A percentile compares a stretch with the other conserved stretches of the same genome.
Evolutionary conservation across 352 stramenopile genomes (phyloP).

Genomic region (Globisporangium cederbergense): DNA sequence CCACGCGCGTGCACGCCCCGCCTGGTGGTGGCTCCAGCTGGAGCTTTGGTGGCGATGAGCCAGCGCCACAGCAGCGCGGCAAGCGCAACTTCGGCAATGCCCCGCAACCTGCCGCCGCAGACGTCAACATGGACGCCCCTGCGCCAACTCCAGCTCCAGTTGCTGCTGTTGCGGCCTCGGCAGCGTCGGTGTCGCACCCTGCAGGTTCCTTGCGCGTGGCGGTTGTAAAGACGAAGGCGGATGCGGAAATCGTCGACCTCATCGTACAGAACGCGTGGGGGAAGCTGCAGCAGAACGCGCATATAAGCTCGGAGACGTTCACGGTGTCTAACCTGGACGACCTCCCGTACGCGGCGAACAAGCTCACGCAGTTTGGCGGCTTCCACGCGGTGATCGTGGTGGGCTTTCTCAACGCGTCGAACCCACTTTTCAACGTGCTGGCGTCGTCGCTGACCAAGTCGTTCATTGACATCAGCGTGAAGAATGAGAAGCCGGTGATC

Average conservation of each 20-base stretch:
- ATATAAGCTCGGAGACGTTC: conserved; percentile 55
- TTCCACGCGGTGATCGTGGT: conserved; percentile 80
- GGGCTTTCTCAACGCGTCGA: conserved; percentile 64
- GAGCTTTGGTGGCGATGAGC: conserved; percentile 53
- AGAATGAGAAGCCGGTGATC: conserved; percentile 75
- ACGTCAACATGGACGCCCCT: conserved; percentile 16
- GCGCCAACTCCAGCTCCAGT: conserved; percentile 22
- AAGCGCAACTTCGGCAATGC: conserved; percentile 17
- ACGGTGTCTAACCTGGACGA: conserved; percentile 67
- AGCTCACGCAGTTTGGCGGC: conserved; percentile 57
- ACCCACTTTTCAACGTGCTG: conserved; percentile 62
- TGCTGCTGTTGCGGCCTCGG: conserved; percentile 14
- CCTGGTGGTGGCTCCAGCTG: conserved; percentile 78
- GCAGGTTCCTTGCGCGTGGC: conserved; percentile 41
- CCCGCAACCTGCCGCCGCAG: conserved; percentile 25
- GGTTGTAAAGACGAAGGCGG: conserved; percentile 71
- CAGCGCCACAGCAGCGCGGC: conserved; percentile 23
- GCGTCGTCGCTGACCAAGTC: conserved; percentile 57
- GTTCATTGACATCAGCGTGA: conserved; percentile 83
- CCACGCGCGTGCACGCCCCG: conserved; percentile 76
- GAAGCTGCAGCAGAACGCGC: conserved; percentile 30
- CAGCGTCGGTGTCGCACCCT: conserved; percentile 8
- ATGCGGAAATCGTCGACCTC: conserved; percentile 69
- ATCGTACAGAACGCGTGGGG: conserved; percentile 67
- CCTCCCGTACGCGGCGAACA: conserved; percentile 81